Evolutionary conservation across 805 yeast species (phyloP), one percentile per base, ranked within the genome.

Genomic region (Hagleromyces aurorensis): DNA sequence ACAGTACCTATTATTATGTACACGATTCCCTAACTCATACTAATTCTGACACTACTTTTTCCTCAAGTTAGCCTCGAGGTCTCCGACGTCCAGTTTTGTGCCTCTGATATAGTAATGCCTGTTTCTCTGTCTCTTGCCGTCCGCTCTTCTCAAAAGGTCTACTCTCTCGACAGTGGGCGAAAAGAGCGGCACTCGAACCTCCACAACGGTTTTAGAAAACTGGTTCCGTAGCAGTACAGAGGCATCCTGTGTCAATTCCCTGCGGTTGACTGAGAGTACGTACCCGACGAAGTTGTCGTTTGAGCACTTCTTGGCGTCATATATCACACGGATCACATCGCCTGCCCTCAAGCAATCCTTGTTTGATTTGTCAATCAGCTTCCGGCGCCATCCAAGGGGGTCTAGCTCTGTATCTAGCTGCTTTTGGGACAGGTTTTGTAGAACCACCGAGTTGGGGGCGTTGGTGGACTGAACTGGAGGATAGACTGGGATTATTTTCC

Each of bases 101-200:
- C 71, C 79, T 63, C 96, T 80, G 51, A 91, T 80, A 61, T 84
- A 91, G 68, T 79, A 87, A 47, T 85, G 89, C 67, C 84, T 89
- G 61, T 75, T 74, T 71, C 94, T 75, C 39, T 69, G 66, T 65
- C 80, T 74, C 21, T 41, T 40, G 58, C 84, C 77, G 50, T 70
- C 72, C 40, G 62, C 57, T 57, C 78, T 78, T 57, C 81, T 70
- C 38, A 89, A 57, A 21, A 86, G 57, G 58, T 87, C 96, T 30
- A 89, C 67, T 56, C 78, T 72, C 39, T 75, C 71, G 33, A 91
- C 68, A 32, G 74, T 65, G 6, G 96, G 96, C 38, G 79, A 80
- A 64, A 68, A 89, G 15, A 89, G 59, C 16, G 89, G 87, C 27
- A 86, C 72, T 38, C 89, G 67, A 39, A 78, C 62, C 50, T 89